phyloP scores from a whole-genome alignment of 2,329 filamentous ascomycete species.

The Fusarium compactum region DNA sequence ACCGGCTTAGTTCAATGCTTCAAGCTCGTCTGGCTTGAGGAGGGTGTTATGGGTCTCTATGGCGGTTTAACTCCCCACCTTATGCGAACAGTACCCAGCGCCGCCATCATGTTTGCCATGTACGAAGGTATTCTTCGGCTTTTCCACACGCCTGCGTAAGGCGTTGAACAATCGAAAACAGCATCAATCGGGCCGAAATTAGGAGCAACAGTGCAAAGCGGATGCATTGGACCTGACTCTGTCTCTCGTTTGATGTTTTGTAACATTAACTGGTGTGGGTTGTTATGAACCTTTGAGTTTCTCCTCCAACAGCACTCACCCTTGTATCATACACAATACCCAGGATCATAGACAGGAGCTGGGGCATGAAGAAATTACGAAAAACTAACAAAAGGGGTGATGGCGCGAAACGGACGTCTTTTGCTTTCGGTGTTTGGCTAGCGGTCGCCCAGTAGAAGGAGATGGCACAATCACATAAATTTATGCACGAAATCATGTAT shows the following conservation, averaged over 20 bases:
- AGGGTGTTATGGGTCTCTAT: constrained; percentile 87
- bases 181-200: not conserved
- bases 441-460: constrained; percentile 20
- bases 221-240: not conserved
- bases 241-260: constrained; percentile 2
- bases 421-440: constrained; percentile 34
- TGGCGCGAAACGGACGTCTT: constrained; percentile 10
- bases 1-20: constrained; percentile 91
- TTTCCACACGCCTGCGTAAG: constrained; percentile 56
- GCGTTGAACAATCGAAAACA: not conserved
- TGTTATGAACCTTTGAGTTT: not conserved
- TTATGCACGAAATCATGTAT: constrained; percentile 35
- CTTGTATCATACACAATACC: constrained; percentile 25
- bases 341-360: not conserved
- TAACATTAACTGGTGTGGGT: constrained; percentile 26
- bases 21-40: constrained; percentile 86
- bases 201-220: not conserved
- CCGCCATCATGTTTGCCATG: constrained; percentile 97
- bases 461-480: constrained; percentile 1
- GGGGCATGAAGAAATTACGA: constrained; percentile 10
- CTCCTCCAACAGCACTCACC: constrained; percentile 1
- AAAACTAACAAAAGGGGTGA: constrained; percentile 22
- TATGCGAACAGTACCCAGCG: constrained; percentile 89
- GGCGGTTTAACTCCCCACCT: constrained; percentile 93
- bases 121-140: constrained; percentile 71